These are phyloP conservation scores for Phaeophleospora eucalypticola DNA, from an alignment of 2,329 filamentous ascomycete genomes.

Conservation along the genomic window DNA sequence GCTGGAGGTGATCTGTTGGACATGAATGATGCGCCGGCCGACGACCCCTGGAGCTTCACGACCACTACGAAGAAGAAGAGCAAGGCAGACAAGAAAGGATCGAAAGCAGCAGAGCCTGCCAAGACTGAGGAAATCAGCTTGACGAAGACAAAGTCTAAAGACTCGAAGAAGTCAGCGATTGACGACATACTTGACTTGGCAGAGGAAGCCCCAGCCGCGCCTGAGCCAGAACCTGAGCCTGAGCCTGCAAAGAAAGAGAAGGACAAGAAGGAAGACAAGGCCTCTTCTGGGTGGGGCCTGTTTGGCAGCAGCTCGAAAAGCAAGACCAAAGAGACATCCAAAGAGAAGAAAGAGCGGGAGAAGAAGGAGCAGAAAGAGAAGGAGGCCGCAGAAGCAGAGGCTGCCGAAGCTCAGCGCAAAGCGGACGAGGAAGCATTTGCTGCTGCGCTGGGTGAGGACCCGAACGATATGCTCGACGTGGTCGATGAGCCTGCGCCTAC, in stretches of 20 bases:
- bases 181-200: constrained; percentile 25
- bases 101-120: constrained; percentile 18
- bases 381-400: constrained; percentile 35
- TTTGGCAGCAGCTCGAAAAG: constrained; percentile 37
- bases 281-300: constrained; percentile 28
- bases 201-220: constrained; percentile 22
- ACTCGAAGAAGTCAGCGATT: constrained; percentile 29
- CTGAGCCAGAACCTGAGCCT: constrained; percentile 15
- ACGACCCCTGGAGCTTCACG: constrained; percentile 28
- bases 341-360: constrained; percentile 32
- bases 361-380: constrained; percentile 45
- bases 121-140: constrained; percentile 32
- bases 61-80: constrained; percentile 37
- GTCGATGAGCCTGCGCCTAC: constrained; percentile 21
- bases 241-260: constrained; percentile 39
- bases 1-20: constrained; percentile 21
- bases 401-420: constrained; percentile 34
- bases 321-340: constrained; percentile 29
- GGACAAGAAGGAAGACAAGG: constrained; percentile 41
- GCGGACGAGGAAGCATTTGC: constrained; percentile 36
- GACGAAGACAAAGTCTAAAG: constrained; percentile 33
- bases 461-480: constrained; percentile 32
- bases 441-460: constrained; percentile 34
- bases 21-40: constrained; percentile 19
- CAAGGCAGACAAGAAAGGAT: constrained; percentile 31